A percentile compares a stretch with the other conserved stretches of the same genome.
Evolutionary conservation across 1,284 basidiomycete genomes (phyloP).

Genomic region (Trametes versicolor): DNA sequence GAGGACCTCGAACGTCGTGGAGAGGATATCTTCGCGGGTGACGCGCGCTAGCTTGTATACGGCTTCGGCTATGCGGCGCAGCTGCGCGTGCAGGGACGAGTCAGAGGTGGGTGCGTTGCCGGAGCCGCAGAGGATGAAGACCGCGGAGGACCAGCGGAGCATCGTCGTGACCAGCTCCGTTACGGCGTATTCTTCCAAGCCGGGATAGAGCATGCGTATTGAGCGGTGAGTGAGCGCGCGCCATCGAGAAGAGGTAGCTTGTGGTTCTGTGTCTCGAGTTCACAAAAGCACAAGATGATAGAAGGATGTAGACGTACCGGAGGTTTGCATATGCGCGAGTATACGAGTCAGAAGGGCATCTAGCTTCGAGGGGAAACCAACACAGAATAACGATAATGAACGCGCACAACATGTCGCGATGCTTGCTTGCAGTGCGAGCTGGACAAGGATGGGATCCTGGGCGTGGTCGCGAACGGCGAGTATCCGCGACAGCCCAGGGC

Average conservation of each 20-base stretch:
- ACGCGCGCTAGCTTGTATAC: conserved; percentile 68
- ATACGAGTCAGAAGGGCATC: conserved; percentile 73
- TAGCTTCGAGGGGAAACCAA: conserved; percentile 74
- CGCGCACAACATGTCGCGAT: conserved; percentile 71
- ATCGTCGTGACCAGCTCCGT: conserved; percentile 76
- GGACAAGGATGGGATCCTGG: conserved; percentile 77
- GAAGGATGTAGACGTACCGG: conserved; percentile 53
- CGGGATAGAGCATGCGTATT: conserved; percentile 73
- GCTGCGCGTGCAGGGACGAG: conserved; percentile 61
- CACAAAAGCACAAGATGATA: not conserved
- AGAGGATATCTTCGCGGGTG: conserved; percentile 75
- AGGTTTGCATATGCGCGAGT: conserved; percentile 69
- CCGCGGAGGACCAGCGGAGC: conserved; percentile 72
- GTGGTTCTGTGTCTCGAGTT: conserved; percentile 59
- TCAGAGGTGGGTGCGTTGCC: conserved; percentile 46
- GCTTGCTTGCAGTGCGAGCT: conserved; percentile 76
- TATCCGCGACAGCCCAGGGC: conserved; percentile 64
- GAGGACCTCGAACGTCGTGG: conserved; percentile 74
- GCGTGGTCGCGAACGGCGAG: conserved; percentile 70
- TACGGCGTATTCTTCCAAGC: conserved; percentile 67
- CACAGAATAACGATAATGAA: conserved; percentile 73
- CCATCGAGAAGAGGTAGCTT: conserved; percentile 80
- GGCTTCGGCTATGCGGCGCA: conserved; percentile 68
- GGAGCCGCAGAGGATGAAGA: conserved; percentile 70
- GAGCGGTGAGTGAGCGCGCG: conserved; percentile 73